Evolutionary conservation across 306 rosid genomes (phyloP).

Genomic region (Pyrus pyrifolia): DNA sequence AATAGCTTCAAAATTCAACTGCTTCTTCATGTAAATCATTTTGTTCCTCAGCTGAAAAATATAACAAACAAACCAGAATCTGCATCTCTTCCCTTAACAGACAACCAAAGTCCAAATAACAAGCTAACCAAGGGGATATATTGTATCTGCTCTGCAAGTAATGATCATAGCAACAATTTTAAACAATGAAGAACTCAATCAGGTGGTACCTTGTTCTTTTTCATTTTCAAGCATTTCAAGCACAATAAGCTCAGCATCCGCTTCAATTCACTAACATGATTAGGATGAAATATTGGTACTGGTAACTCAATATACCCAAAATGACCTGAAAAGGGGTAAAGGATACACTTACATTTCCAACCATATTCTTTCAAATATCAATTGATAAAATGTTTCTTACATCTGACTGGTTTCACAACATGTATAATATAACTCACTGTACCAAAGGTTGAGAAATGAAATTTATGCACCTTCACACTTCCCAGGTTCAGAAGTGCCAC

Average conservation of each 20-base stretch:
- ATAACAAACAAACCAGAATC: not conserved
- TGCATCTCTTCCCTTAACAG: not conserved
- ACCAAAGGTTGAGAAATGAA: slow-evolving; percentile 6
- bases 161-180: not conserved
- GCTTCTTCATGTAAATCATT: not conserved
- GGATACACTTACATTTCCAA: not conserved
- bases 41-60: not conserved
- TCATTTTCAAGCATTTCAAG: slow-evolving; percentile 63
- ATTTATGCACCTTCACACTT: slow-evolving; percentile 72
- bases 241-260: slow-evolving; percentile 63
- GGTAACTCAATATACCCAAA: slow-evolving; percentile 88
- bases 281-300: slow-evolving; percentile 81
- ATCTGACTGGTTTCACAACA: not conserved
- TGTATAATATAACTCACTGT: not conserved
- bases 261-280: slow-evolving; percentile 67
- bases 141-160: not conserved
- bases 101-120: not conserved
- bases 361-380: not conserved
- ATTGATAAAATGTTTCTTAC: not conserved
- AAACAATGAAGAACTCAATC: not conserved
- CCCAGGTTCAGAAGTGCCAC: slow-evolving; percentile 85
- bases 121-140: not conserved
- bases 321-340: slow-evolving; percentile 57
- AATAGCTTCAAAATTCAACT: not conserved
- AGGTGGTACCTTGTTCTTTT: slow-evolving; percentile 61